Base-by-base conservation (phyloP, 768 basidiomycete species). In the Russula vinacea region DNA sequence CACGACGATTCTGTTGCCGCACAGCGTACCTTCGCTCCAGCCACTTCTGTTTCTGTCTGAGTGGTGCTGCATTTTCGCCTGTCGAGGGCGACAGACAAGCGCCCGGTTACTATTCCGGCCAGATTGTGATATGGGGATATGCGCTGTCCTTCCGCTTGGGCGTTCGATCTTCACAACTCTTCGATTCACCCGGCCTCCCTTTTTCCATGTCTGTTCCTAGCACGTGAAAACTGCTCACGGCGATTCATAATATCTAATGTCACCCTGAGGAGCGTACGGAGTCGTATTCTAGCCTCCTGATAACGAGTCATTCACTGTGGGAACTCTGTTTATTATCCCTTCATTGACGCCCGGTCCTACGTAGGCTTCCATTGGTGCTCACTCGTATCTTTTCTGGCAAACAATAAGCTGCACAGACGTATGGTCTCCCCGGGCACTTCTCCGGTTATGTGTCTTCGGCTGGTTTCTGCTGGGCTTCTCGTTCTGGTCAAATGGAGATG, bases 361-460 rank as follows among this genome's bases (percentile, higher is more conserved):
- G 16, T 13, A 17, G 55, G 32, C 29, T 40, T 35, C 33, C 22
- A 13, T 19, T 54, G 24, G 29, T 22, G 44, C 29, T n/a, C 47
- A 29, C 26, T 24, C 11, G 7, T 53, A 26, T 59, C 50, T 22
- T 19, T n/a, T 54, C 51, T 26, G 51, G 45, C 6, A 39, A 47
- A 51, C 32, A 19, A 58, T n/a, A 59, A 53, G 44, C 51, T 32
- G 16, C 26, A 9, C 26, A 35, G 39, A 35, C 29, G 13, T 2
- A 29, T 44, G 42, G 42, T 35, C 22, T 29, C 56, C 32, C 57
- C 57, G 33, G 42, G 26, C 39, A 37, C 50, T 53, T 57, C 55
- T 50, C 14, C 49, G 50, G 13, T 45, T 45, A 47, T 40, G 40
- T 42, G 26, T 32, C 52, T 32, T 54, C 42, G 33, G 57, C 35